These are phyloP conservation scores for Juglanconis sp. DNA, from an alignment of 2,329 filamentous ascomycete genomes.

Conservation along the genomic window DNA sequence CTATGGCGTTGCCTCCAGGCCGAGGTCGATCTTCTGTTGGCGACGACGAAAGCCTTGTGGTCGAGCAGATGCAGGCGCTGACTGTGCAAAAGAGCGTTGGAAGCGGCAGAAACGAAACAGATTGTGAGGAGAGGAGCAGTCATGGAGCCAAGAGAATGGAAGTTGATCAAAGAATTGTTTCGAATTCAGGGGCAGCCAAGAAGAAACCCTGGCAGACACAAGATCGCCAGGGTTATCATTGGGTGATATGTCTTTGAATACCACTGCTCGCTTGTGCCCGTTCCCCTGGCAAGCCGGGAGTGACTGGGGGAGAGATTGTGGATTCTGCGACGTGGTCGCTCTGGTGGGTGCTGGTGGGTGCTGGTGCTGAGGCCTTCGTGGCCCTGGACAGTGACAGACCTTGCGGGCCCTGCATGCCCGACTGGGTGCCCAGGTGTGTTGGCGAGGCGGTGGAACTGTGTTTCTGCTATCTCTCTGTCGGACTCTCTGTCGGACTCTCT, in stretches of 20 bases:
- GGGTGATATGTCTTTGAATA: neutral
- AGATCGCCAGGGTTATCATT: neutral
- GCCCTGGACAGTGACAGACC: neutral
- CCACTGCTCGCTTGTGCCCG: neutral
- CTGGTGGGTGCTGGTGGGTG: neutral
- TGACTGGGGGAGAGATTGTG: constrained; percentile 10
- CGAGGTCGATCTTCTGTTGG: constrained; percentile 37
- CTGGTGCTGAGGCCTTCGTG: too few species aligned
- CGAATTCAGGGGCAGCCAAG: constrained; percentile 9
- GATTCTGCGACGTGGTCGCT: neutral
- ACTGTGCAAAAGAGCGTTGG: constrained; percentile 44
- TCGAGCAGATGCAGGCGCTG: constrained; percentile 36
- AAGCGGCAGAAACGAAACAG: constrained; percentile 45
- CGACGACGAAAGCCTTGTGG: constrained; percentile 40
- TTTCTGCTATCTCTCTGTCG: too few species aligned
- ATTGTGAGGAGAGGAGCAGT: constrained; percentile 33
- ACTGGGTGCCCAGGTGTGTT: too few species aligned
- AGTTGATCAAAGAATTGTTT: constrained; percentile 9
- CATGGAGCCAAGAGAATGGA: constrained; percentile 36
- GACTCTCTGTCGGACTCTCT: neutral
- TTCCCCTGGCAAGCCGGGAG: neutral
- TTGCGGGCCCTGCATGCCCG: too few species aligned
- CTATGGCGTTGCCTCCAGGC: constrained; percentile 33
- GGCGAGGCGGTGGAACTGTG: too few species aligned
- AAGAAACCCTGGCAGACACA: neutral